Base-by-base conservation (phyloP, 139 green algal genomes). In the Helicosporidium sp. region DNA sequence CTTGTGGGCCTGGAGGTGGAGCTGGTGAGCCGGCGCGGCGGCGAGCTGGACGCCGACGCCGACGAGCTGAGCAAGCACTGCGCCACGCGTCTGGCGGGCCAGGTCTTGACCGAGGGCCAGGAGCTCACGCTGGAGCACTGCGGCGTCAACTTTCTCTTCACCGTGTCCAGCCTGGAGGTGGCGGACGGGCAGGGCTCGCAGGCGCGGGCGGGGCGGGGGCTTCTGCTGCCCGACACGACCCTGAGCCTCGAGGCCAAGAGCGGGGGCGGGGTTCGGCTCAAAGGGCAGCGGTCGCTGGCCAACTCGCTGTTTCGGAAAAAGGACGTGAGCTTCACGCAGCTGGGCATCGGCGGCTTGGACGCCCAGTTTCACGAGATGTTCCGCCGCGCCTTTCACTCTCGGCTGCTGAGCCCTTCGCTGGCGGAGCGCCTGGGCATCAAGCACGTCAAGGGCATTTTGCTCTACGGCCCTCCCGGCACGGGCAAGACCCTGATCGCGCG, bases 401-500 rank as follows among this genome's bases (percentile, higher is more conserved):
- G 90, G 31, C 82, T 94, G 16, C 93, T 95, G 52, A 82, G 90
- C 7, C 77, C 85, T 20, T 62, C 55, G 40, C 73, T 94, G 10
- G 69, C 92, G 19, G 69, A 92, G 64, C 61, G 72, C 37, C 66
- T 97, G 43, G 90, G 90, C 52, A 96, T 99, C 54, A 46, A 82
- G 50, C 90, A 99, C 67, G 82, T 94, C 26, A 91, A 91, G 61
- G 87, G 90, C 26, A 83, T 92, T 55, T 60, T 91, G 52, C 72
- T 90, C 43, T 60, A 77, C 46, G 82, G 80, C 15, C 74, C 73
- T 6, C 72, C 72, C 19, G 81, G 83, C 37, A 95, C 89, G 29
- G 90, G 90, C 45, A 99, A 99, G 77, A 99, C 90, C 3, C 75
- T 99, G 18, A 97, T 99, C 28, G 90, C 90, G 0, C 72, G 90